Percentiles rank a stretch among this genome's conserved stretches.
Evolutionary conservation across 1,284 basidiomycete genomes (phyloP).

Genomic region (Cryptococcus sp.): DNA sequence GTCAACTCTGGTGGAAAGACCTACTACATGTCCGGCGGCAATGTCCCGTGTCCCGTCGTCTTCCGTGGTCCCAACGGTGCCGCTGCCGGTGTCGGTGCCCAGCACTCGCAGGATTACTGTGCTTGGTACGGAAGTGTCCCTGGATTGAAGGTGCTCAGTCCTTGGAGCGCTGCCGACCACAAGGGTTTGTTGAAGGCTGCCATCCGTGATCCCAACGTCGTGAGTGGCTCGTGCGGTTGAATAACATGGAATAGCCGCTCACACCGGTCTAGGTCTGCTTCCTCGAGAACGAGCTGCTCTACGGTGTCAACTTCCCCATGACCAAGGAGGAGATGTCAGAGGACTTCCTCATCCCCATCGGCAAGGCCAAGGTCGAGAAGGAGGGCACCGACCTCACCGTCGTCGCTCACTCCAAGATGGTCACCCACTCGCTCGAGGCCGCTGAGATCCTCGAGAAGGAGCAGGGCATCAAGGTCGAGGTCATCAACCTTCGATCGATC

Average conservation of each 20-base stretch:
- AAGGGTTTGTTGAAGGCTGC: conserved; percentile 97
- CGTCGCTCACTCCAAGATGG: conserved; percentile 97
- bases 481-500: conserved; percentile 78
- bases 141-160: conserved; percentile 95
- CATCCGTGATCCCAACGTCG: conserved; percentile 97
- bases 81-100: conserved; percentile 90
- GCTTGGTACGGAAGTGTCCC: conserved; percentile 96
- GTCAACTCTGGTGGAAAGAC: conserved; percentile 99
- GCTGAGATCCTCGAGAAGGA: conserved; percentile 92
- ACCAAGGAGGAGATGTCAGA: conserved; percentile 92
- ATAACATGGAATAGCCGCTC: background rate
- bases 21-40: conserved; percentile 99
- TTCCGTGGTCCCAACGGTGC: conserved; percentile 99
- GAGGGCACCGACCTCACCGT: conserved; percentile 91
- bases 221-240: conserved; percentile 21
- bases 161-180: conserved; percentile 97
- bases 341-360: conserved; percentile 91
- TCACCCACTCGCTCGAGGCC: conserved; percentile 86
- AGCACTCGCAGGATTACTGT: conserved; percentile 87
- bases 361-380: conserved; percentile 95
- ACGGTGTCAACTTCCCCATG: conserved; percentile 96
- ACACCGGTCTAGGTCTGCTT: conserved; percentile 67
- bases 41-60: conserved; percentile 94
- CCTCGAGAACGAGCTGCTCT: conserved; percentile 99
- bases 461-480: conserved; percentile 90